Evolutionary conservation across 192 early-diverging fungal genomes (phyloP), one percentile per base, ranked within the genome.

Genomic region (Podila epigama): DNA sequence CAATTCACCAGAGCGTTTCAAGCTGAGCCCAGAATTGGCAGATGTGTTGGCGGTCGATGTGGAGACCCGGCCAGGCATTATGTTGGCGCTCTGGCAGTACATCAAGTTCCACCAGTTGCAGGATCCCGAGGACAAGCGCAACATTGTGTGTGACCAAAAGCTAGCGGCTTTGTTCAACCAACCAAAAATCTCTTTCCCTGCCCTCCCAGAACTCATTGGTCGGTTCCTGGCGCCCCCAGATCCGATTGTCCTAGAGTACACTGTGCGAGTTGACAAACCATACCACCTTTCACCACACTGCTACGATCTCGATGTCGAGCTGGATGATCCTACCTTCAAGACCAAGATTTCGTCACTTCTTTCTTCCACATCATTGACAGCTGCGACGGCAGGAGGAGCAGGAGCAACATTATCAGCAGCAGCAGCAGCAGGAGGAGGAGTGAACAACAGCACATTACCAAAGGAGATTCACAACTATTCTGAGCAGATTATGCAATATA

Each of bases 61-160:
- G 35, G 92, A 93, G 72, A 92, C 92, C 2, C 78, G 87, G 33
- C 71, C 87, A 8, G 87, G 88, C 37, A 90, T 96, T 48, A 91
- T 97, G 58, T 90, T 91, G 87, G 91, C 89, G 44, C 72, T 99
- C 51, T 97, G 96, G 96, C 93, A 99, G 77, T 99, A 99, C 70
- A 91, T 99, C 66, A 97, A 96, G 83, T 90, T 93, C 56, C 88
- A 99, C 79, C 91, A 92, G 48, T 80, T 99, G 55, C 96, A 97
- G 83, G 96, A 97, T 71, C 66, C 84, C 15, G 93, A 96, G 40
- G 95, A 99, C 78, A 94, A 95, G 68, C 80, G 93, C 53, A 79
- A 90, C 28, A 93, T 99, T 53, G 90, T 92, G 65, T 93, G 92
- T 79, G 93, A 99, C 79, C 83, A 84, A 9, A 85, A 83, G 22